Percentiles rank a stretch among this genome's conserved stretches.
These are phyloP conservation scores for Rhodotorula graminis DNA, from an alignment of 768 basidiomycete species.

Conservation along the genomic window DNA sequence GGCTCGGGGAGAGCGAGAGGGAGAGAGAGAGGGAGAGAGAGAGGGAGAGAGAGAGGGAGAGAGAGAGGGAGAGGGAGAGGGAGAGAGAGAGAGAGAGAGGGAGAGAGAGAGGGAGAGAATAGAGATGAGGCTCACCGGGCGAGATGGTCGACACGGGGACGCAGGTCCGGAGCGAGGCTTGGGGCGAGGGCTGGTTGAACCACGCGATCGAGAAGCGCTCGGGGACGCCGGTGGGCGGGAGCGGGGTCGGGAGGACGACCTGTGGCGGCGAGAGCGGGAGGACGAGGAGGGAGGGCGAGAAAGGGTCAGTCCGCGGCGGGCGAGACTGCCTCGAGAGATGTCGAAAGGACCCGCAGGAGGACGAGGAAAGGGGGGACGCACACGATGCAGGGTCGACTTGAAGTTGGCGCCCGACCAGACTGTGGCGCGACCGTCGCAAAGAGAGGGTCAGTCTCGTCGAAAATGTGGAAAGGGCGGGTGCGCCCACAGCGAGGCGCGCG, in stretches of 20 bases:
- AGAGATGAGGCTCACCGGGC: slow-evolving; percentile 1
- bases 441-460: neutral
- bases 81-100: no score
- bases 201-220: slow-evolving; percentile 33
- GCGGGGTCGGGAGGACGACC: slow-evolving; percentile 24
- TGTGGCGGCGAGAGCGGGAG: neutral
- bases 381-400: slow-evolving; percentile 39
- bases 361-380: neutral
- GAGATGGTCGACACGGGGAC: slow-evolving; percentile 29
- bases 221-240: slow-evolving; percentile 31
- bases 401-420: slow-evolving; percentile 25
- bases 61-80: neutral
- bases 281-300: no score
- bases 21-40: no score
- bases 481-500: no score
- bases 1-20: no score
- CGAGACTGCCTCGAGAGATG: no score
- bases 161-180: slow-evolving; percentile 23
- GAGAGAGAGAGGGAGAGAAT: no score
- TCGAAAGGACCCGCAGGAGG: neutral
- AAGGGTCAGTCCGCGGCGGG: no score
- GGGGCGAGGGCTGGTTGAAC: slow-evolving; percentile 27
- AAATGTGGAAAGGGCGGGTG: no score
- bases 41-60: no score
- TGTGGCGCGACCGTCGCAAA: neutral